Conservation (phyloP, 495 filamentous ascomycete genomes). For the Aspergillus egyptiacus region DNA sequence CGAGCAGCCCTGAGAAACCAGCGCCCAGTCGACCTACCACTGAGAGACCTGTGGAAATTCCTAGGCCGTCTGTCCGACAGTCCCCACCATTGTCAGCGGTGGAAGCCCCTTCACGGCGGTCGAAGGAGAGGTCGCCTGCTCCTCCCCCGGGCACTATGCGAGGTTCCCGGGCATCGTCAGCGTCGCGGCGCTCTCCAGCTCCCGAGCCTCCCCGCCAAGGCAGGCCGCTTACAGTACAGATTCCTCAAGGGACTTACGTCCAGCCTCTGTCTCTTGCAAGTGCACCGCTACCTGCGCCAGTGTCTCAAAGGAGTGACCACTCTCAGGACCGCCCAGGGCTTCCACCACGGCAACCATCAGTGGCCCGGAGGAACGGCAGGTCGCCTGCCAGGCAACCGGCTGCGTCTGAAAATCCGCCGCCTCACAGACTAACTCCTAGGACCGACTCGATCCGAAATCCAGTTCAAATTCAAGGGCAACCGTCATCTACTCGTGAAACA, state of each 20-base stretch:
- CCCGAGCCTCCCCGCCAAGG: constrained; percentile 26
- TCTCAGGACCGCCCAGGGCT: constrained; percentile 54
- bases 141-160: constrained; percentile 2
- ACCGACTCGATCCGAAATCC: constrained; percentile 6
- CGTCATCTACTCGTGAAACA: constrained; percentile 28
- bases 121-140: constrained; percentile 26
- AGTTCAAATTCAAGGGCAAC: constrained; percentile 22
- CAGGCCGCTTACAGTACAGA: constrained; percentile 34
- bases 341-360: constrained; percentile 45
- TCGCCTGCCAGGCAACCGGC: constrained; percentile 30
- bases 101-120: constrained; percentile 22
- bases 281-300: constrained; percentile 25
- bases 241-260: constrained; percentile 23
- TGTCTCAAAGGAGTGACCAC: constrained; percentile 25
- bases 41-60: constrained; percentile 8
- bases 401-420: constrained; percentile 13
- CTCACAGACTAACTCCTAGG: constrained; percentile 17
- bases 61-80: constrained; percentile 15
- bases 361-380: constrained; percentile 19
- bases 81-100: constrained; percentile 12
- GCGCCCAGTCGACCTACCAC: constrained; percentile 19
- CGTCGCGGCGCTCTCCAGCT: constrained; percentile 21
- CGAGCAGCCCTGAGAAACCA: constrained; percentile 64
- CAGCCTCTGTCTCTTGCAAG: constrained; percentile 20
- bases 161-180: constrained; percentile 30